Conservation (phyloP, 2,329 filamentous ascomycete genomes). For the Sclerotinia nivalis region DNA sequence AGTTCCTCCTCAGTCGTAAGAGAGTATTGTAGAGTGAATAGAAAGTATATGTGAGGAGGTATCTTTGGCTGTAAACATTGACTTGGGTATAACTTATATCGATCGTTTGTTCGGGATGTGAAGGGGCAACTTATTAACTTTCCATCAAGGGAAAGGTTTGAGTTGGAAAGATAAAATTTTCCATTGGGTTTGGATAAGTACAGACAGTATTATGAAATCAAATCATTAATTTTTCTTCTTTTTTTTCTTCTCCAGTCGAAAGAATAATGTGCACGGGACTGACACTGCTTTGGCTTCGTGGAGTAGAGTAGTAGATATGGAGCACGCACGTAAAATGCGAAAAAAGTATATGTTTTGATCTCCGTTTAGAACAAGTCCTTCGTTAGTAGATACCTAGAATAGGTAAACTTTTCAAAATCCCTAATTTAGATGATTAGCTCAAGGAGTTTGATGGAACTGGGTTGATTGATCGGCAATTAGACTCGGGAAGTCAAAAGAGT, state of each 20-base stretch:
- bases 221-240: background rate
- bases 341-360: background rate
- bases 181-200: background rate
- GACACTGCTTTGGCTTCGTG: background rate
- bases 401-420: background rate
- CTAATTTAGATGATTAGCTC: slow-evolving; percentile 9
- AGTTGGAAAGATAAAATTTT: background rate
- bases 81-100: background rate
- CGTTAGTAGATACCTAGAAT: background rate
- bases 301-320: background rate
- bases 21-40: background rate
- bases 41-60: background rate
- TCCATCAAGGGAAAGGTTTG: background rate
- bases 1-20: background rate
- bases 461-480: slow-evolving; percentile 11
- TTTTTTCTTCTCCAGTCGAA: background rate
- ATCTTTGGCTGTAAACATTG: background rate
- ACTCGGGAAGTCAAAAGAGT: slow-evolving; percentile 1
- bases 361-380: background rate
- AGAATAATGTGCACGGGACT: slow-evolving; percentile 1
- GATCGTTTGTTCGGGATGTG: background rate
- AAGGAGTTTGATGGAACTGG: background rate
- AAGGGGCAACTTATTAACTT: background rate
- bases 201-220: slow-evolving; percentile 5
- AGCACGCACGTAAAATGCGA: background rate